phyloP scores from a whole-genome alignment of 306 rosid species.

The Chamaecrista fasciculata region DNA sequence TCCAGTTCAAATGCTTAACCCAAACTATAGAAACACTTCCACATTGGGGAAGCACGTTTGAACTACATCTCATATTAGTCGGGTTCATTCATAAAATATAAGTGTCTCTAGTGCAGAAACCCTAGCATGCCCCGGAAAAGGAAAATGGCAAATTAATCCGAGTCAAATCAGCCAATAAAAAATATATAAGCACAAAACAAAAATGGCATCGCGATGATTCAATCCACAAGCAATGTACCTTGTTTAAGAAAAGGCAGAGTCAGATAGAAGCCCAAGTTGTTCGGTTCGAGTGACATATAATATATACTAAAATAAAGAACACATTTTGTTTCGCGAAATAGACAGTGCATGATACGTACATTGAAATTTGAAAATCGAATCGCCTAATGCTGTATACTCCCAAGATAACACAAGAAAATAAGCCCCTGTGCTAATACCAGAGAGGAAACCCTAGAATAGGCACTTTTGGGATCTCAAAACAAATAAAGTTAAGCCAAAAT shows the following conservation, averaged over 20 bases:
- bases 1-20: background rate
- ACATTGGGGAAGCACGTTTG: background rate
- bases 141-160: background rate
- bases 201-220: background rate
- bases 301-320: background rate
- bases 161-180: background rate
- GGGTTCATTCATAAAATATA: background rate
- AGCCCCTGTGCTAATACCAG: background rate
- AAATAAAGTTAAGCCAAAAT: conserved; percentile 1
- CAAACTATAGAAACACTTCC: background rate
- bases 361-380: background rate
- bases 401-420: background rate
- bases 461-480: background rate
- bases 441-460: conserved; percentile 15
- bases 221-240: conserved; percentile 17
- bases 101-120: background rate
- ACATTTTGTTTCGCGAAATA: background rate
- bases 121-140: background rate
- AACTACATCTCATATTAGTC: background rate
- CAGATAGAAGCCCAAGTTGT: background rate
- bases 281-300: background rate
- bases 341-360: background rate
- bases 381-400: conserved; percentile 7
- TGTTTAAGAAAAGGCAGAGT: background rate
- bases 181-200: background rate